Conservation (phyloP, 1,284 basidiomycete genomes). For the Xanthoconium separans region DNA sequence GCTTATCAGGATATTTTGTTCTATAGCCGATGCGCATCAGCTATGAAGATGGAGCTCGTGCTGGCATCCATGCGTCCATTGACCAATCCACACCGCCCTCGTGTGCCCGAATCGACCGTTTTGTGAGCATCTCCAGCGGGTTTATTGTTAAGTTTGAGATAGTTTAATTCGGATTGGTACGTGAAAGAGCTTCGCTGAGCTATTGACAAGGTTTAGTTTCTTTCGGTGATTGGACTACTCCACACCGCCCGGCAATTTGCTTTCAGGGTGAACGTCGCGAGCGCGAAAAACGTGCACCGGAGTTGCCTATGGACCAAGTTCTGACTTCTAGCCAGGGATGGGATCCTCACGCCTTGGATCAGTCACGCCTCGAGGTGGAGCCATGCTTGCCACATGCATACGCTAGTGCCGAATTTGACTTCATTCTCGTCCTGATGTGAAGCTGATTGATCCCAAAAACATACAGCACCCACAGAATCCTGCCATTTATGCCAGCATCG, state of each 20-base stretch:
- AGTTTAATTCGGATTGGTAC: constrained; percentile 21
- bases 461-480: constrained; percentile 26
- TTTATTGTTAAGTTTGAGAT: constrained; percentile 17
- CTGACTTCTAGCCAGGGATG: constrained; percentile 17
- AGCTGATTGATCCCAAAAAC: constrained; percentile 19
- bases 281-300: constrained; percentile 23
- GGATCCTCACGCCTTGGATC: constrained; percentile 33
- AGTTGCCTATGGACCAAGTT: constrained; percentile 20
- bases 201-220: constrained; percentile 27
- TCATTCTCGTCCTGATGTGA: constrained; percentile 31
- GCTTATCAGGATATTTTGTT: constrained; percentile 10
- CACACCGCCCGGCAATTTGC: constrained; percentile 27
- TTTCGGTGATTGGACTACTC: constrained; percentile 28
- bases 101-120: constrained; percentile 14
- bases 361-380: constrained; percentile 37
- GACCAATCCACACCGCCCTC: constrained; percentile 9
- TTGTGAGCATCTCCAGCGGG: constrained; percentile 4
- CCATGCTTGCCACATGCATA: constrained; percentile 36
- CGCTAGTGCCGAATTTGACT: constrained; percentile 30
- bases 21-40: constrained; percentile 9
- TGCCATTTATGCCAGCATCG: constrained; percentile 23
- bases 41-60: too few relatives aligned
- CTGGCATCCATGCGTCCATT: too few relatives aligned
- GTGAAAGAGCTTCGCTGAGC: constrained; percentile 32
- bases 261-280: constrained; percentile 14